phyloP scores from a whole-genome alignment of 176 grass and related monocot species.

The Hordeum vulgare region DNA sequence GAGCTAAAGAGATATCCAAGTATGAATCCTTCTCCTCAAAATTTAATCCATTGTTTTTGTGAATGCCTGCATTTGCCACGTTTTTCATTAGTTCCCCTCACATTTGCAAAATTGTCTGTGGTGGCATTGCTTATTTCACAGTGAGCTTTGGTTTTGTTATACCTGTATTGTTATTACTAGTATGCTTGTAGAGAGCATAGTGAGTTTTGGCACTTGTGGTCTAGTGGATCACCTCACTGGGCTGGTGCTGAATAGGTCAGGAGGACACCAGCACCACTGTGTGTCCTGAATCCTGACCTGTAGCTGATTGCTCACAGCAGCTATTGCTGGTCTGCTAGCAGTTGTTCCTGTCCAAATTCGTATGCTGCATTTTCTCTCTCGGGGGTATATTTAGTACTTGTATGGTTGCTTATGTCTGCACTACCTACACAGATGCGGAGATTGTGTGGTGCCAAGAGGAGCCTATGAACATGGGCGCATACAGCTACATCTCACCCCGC shows the following conservation, averaged over 20 bases:
- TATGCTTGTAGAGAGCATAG: not conserved
- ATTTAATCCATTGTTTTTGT: not conserved
- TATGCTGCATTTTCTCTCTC: not conserved
- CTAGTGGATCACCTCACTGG: not conserved
- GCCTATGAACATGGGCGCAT: slow-evolving; percentile 97
- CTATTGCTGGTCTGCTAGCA: not conserved
- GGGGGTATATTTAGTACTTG: not conserved
- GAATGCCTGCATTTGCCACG: not conserved
- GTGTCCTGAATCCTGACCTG: not conserved
- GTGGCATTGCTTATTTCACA: not conserved
- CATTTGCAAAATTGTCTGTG: not conserved
- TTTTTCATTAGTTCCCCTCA: not conserved
- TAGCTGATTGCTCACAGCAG: not conserved
- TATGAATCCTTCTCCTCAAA: slow-evolving; percentile 30
- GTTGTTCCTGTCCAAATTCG: not conserved
- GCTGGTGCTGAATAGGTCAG: not conserved
- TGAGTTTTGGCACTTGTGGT: not conserved
- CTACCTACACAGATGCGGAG: slow-evolving; percentile 63
- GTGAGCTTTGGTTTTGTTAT: not conserved
- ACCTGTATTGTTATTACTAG: not conserved
- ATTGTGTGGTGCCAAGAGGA: slow-evolving; percentile 98
- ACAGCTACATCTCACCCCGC: slow-evolving; percentile 67
- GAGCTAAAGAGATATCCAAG: slow-evolving; percentile 95
- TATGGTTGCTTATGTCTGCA: not conserved
- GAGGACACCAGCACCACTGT: not conserved